A percentile compares a stretch with the other conserved stretches of the same genome.
Evolutionary conservation across 1,139 yeast genomes (phyloP).

Genomic region (Candida labiduridarum): DNA sequence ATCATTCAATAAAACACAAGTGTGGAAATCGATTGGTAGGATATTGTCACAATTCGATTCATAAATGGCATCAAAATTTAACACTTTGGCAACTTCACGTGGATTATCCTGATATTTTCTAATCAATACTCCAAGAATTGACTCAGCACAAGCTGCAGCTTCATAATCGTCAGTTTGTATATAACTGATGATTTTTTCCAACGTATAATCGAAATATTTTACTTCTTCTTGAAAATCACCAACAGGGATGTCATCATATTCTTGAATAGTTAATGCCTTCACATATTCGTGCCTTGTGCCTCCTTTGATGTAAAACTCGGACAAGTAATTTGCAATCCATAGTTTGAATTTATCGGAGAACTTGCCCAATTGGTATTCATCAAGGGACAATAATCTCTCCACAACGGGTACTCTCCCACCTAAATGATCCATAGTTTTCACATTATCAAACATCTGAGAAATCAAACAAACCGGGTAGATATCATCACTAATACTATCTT

Average conservation of each 20-base stretch:
- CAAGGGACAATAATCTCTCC: slow-evolving; percentile 19
- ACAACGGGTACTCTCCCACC: slow-evolving; percentile 21
- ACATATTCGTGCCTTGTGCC: slow-evolving; percentile 9
- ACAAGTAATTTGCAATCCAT: slow-evolving; percentile 49
- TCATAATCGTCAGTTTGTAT: slow-evolving; percentile 13
- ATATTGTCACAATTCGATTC: slow-evolving; percentile 21
- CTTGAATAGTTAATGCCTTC: slow-evolving; percentile 10
- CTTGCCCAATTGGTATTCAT: slow-evolving; percentile 7
- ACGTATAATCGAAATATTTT: slow-evolving; percentile 18
- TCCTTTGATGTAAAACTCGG: slow-evolving; percentile 35
- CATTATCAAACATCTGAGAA: slow-evolving; percentile 21
- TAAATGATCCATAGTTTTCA: slow-evolving; percentile 11
- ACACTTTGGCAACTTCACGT: slow-evolving; percentile 20
- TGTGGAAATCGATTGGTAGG: slow-evolving; percentile 35
- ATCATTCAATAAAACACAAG: slow-evolving; percentile 33
- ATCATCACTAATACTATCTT: slow-evolving; percentile 11
- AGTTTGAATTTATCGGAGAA: slow-evolving; percentile 25
- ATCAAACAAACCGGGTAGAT: slow-evolving; percentile 16
- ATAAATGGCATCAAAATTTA: slow-evolving; percentile 20
- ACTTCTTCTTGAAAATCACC: slow-evolving; percentile 12
- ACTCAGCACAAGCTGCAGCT: slow-evolving; percentile 35
- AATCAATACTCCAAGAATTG: slow-evolving; percentile 40
- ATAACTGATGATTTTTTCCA: slow-evolving; percentile 16
- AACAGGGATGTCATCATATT: slow-evolving; percentile 15
- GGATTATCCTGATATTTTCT: slow-evolving; percentile 20